Evolutionary conservation across 1,284 basidiomycete genomes (phyloP).

Genomic region (Testicularia cyperi): DNA sequence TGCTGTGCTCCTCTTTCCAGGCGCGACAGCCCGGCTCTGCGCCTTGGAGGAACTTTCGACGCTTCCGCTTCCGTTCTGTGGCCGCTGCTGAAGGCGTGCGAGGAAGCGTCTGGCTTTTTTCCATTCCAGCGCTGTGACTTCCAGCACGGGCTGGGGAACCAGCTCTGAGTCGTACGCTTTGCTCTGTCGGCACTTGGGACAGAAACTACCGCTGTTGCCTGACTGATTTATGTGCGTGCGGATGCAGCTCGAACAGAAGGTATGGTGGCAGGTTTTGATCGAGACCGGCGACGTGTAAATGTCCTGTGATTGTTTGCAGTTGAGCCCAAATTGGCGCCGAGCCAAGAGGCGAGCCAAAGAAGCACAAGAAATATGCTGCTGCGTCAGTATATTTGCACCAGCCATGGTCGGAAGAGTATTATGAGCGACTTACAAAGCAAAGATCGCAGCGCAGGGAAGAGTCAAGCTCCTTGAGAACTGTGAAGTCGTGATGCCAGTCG

Average conservation of each 20-base stretch:
- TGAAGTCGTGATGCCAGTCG: slow-evolving; percentile 49
- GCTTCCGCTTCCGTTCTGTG: no score
- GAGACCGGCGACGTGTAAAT: slow-evolving; percentile 54
- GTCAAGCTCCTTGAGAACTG: slow-evolving; percentile 43
- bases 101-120: slow-evolving; percentile 19
- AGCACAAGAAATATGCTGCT: background rate
- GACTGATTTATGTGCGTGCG: slow-evolving; percentile 57
- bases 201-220: slow-evolving; percentile 44
- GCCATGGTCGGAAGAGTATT: background rate
- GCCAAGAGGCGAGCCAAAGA: no score
- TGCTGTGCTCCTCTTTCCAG: no score
- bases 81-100: slow-evolving; percentile 14
- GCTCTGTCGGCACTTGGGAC: slow-evolving; percentile 55
- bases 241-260: slow-evolving; percentile 56
- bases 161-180: slow-evolving; percentile 55
- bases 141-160: slow-evolving; percentile 44
- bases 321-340: no score
- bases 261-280: slow-evolving; percentile 49
- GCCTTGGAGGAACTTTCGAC: no score
- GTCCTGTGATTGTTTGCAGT: no score
- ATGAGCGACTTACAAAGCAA: slow-evolving; percentile 36
- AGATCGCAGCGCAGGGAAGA: slow-evolving; percentile 49
- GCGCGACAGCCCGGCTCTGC: no score
- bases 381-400: background rate
- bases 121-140: slow-evolving; percentile 50